phyloP scores from a whole-genome alignment of 2,329 filamentous ascomycete species.

The Aspergillus sojae region DNA sequence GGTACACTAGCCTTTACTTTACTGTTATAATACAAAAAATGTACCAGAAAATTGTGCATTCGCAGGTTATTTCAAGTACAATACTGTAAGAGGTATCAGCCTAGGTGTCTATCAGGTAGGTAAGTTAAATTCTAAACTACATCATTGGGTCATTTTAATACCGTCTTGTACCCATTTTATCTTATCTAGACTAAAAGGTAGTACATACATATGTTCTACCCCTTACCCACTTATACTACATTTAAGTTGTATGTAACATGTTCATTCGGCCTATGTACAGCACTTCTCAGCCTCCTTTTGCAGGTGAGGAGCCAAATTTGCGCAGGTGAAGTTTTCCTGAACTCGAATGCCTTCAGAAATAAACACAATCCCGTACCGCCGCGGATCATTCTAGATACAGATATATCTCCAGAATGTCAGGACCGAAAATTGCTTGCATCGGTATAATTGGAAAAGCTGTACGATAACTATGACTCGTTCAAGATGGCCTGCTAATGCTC shows the following conservation, averaged over 20 bases:
- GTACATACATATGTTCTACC: too few species aligned
- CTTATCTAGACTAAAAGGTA: too few species aligned
- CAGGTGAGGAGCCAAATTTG: not conserved
- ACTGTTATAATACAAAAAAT: slow-evolving; percentile 6
- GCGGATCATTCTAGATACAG: not conserved
- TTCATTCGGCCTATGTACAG: not conserved
- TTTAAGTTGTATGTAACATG: not conserved
- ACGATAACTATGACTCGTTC: slow-evolving; percentile 32
- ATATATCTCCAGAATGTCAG: slow-evolving; percentile 42
- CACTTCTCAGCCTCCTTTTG: not conserved
- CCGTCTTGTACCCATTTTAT: not conserved
- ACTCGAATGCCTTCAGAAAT: not conserved
- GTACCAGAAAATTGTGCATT: too few species aligned
- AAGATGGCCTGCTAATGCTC: slow-evolving; percentile 10
- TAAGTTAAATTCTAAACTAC: slow-evolving; percentile 11
- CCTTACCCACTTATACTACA: not conserved
- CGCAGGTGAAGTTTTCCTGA: not conserved
- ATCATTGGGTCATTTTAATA: slow-evolving; percentile 10
- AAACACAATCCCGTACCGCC: not conserved
- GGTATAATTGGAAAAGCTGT: slow-evolving; percentile 93
- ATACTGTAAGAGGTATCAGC: not conserved
- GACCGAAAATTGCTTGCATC: slow-evolving; percentile 85
- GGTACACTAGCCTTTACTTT: slow-evolving; percentile 12
- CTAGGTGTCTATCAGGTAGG: not conserved
- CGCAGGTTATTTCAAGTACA: not conserved